Base-by-base conservation (phyloP, 495 filamentous ascomycete genomes). In the Penicillium dipodomyicola region DNA sequence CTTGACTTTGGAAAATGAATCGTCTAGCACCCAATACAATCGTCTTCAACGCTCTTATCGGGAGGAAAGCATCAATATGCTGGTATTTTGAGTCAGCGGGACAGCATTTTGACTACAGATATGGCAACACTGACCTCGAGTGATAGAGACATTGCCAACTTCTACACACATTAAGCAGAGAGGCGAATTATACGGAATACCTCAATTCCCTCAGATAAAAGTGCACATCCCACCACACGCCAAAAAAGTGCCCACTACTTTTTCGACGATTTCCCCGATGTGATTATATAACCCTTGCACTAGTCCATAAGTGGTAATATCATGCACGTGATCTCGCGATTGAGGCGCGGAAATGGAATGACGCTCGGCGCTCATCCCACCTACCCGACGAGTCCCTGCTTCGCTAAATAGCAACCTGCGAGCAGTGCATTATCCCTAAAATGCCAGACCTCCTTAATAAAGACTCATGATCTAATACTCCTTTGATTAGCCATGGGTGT, bases 401-500 rank as follows among this genome's bases (percentile, higher is more conserved):
- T 53, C 44, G 25, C 47, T 29, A 33, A 40, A 11, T 17, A 42
- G 17, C 33, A 4, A 55, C 9, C 25, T 25, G 41, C 33, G 23
- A 51, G 45, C 29, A 33, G 29, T 32, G 9, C 1, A 19, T 20
- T 19, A 10, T 27, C 5, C 5, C 1, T 41, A 41, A 9, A 19
- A 47, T 47, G 42, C 20, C 3, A 25, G 3, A 12, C 3, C 23
- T 46, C 7, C 12, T n/a, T 14, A 14, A 27, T 15, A 17, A 9
- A 2, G 9, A 7, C 46, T 44, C 19, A 57, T 57, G 39, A 57
- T 35, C 0, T 44, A 1, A 43, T 19, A 25, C 51, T 15, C 9
- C 7, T 42, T 40, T 60, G 41, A 58, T 52, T 59, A 63, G 69
- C 43, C 69, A 98, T 98, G 94, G 94, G 94, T 86, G 94, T 97